Evolutionary conservation across 805 yeast species (phyloP), one percentile per base, ranked within the genome.

Genomic region (Candida suzukii): DNA sequence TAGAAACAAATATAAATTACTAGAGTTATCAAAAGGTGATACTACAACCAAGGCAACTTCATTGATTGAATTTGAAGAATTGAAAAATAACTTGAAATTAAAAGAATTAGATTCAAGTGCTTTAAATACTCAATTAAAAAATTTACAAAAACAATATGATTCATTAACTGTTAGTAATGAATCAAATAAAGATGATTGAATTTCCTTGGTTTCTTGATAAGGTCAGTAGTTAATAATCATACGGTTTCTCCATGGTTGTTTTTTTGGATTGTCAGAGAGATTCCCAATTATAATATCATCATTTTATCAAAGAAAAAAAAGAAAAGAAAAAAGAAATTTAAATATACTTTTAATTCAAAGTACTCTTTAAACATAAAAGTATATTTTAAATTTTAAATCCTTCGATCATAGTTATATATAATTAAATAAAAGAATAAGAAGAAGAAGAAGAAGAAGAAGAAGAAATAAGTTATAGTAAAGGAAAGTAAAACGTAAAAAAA

Each of bases 21-120:
- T 48, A 3, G 46, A 47, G 3, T 35, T 51, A 14, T 5, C 39
- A 41, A 39, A 11, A 5, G 37, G 18, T 8, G 19, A 74, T 69
- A 80, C 70, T 53, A 68, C 63, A 52, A 75, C 70, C 50, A 73
- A 69, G 53, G 63, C 58, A 47, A 52, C 61, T 50, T 48, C 61
- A 42, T 57, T 52, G 33, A 43, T 49, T 11, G 46, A 52, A 39
- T 49, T 31, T 18, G 54, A 46, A 35, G 48, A 48, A 32, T 41
- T 55, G 14, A 42, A 49, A 25, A 48, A 49, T 26, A 44, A 38
- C 11, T 35, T 46, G 19, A 46, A 45, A 31, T 45, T 46, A 32
- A 48, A 48, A 22, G 47, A 52, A 28, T 24, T 49, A 4, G 57
- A 53, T 38, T 43, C 40, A 31, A 61, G 54, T 4, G 54, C 64